phyloP scores from a whole-genome alignment of 495 filamentous ascomycete species.

The Xeromyces bisporus region DNA sequence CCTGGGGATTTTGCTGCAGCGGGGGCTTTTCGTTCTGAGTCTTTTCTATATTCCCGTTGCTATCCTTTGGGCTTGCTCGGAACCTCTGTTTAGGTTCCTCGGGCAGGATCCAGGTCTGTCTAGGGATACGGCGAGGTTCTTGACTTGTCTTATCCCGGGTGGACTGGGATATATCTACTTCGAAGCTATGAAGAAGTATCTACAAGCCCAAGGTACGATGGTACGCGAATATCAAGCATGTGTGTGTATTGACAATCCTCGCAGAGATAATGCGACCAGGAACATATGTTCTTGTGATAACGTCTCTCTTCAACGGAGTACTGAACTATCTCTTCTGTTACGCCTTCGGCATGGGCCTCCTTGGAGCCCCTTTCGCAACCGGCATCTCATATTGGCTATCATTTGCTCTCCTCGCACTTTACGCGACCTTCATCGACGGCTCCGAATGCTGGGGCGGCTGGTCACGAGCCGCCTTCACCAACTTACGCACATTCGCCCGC shows the following conservation, averaged over 20 bases:
- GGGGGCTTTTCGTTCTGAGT: conserved; percentile 57
- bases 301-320: conserved; percentile 58
- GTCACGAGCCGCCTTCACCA: conserved; percentile 42
- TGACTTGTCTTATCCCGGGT: conserved; percentile 65
- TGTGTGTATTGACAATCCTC: too few species aligned
- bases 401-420: conserved; percentile 60
- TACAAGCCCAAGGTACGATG: conserved; percentile 65
- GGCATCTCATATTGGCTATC: conserved; percentile 78
- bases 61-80: conserved; percentile 60
- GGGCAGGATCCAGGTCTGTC: conserved; percentile 72
- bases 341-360: conserved; percentile 46
- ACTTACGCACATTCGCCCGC: conserved; percentile 55
- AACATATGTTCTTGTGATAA: conserved; percentile 73
- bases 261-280: conserved; percentile 72
- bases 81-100: conserved; percentile 55
- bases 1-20: conserved; percentile 66
- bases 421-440: conserved; percentile 55
- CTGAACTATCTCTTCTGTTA: conserved; percentile 76
- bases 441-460: conserved; percentile 76
- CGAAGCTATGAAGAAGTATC: conserved; percentile 78
- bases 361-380: conserved; percentile 72
- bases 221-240: background rate
- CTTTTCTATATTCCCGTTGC: conserved; percentile 63
- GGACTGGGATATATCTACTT: conserved; percentile 87
- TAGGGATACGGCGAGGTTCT: conserved; percentile 54